Conservation (phyloP, 352 stramenopile genomes). For the Phytophthora nicotianae region DNA sequence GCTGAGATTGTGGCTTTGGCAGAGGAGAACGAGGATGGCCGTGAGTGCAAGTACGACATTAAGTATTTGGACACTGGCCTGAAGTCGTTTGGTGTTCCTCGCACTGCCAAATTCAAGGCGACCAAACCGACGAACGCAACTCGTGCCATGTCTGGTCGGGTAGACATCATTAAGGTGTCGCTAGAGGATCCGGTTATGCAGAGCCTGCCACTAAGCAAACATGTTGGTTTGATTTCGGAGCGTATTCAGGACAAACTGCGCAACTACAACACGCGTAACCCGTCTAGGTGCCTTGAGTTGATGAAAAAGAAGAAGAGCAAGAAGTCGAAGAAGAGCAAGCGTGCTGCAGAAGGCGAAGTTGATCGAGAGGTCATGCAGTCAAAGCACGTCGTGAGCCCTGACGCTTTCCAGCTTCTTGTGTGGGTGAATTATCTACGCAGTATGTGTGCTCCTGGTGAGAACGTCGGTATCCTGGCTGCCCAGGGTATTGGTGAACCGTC, state of each 20-base stretch:
- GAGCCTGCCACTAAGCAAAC: conserved; percentile 79
- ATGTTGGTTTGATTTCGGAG: conserved; percentile 89
- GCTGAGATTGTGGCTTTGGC: conserved; percentile 72
- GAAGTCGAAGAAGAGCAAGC: conserved; percentile 79
- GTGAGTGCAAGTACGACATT: conserved; percentile 85
- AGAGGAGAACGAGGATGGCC: conserved; percentile 67
- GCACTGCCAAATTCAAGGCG: conserved; percentile 79
- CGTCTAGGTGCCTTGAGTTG: conserved; percentile 66
- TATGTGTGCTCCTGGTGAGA: conserved; percentile 97
- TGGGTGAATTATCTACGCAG: conserved; percentile 98
- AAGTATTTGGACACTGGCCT: conserved; percentile 86
- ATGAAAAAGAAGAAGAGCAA: conserved; percentile 68
- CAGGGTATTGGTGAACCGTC: conserved; percentile 99
- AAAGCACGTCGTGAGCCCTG: conserved; percentile 74
- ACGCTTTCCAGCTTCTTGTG: conserved; percentile 93
- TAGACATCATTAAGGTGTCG: conserved; percentile 77
- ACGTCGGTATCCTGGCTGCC: conserved; percentile 97
- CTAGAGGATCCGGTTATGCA: conserved; percentile 90
- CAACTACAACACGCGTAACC: conserved; percentile 82
- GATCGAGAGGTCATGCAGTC: conserved; percentile 77
- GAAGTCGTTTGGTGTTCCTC: conserved; percentile 80
- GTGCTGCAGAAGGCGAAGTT: conserved; percentile 44
- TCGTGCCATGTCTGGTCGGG: conserved; percentile 77
- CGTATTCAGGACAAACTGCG: conserved; percentile 82
- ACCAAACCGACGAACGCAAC: conserved; percentile 67